Evolutionary conservation across 2,329 filamentous ascomycete genomes (phyloP), one percentile per base, ranked within the genome.

Genomic region (Tympanopsis confertula): DNA sequence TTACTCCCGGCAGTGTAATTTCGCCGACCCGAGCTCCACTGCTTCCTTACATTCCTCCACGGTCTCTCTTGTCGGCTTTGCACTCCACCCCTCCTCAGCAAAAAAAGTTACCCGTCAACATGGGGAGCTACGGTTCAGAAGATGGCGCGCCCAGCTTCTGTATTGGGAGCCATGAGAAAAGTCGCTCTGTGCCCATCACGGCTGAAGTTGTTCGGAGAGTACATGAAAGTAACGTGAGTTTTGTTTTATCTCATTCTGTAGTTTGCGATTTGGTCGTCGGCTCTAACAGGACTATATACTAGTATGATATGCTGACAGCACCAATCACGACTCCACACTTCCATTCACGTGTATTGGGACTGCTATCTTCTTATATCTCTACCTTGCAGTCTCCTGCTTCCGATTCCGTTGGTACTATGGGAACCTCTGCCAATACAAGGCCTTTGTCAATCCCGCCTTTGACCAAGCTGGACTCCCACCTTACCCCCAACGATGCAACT

Each of bases 381-480:
- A 56, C 61, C 36, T 41, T 63, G n/a, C 58, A 65, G 32, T 46
- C 54, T 5, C 50, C 52, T 4, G 43, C 47, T 5, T 46, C 50
- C 22, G 54, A 63, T 38, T 50, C 47, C 15, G 47, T 51, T 45
- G 55, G 57, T 19, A 64, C 61, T 13, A 49, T 59, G 44, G 54
- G 40, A 17, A 62, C 56, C 18, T 58, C 58, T 15, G 50, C 53
- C 30, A 65, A 65, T 44, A 58, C 55, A 50, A 10, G 35, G 49
- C 7, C 50, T 58, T 26, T 73, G 13, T 72, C 74, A 37, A 66
- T 78, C 20, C 71, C 71, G 10, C 78, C 87, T 30, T 63, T 98
- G 45, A 84, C 80, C 1, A 81, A 86, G 10, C 73, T 83, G 43
- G 88, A 95, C 53, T 88, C 86, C 0, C 75, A 71, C 15, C 63